phyloP scores from a whole-genome alignment of 352 stramenopile species.

The Thalassiosira hispida region DNA sequence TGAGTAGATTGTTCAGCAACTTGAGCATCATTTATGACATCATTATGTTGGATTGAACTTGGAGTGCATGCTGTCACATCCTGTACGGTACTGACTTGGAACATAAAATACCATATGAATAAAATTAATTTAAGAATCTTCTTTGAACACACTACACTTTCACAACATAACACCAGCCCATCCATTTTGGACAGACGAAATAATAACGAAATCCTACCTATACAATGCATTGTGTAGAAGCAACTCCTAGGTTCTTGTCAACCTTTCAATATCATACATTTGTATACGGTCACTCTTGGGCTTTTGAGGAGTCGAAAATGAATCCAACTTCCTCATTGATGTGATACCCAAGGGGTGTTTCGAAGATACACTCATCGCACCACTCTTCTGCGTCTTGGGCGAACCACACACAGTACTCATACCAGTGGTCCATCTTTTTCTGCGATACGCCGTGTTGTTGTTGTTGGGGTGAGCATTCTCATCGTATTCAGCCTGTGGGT shows the following conservation, averaged over 20 bases:
- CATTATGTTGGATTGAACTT: too few relatives aligned
- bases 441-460: constrained; percentile 11
- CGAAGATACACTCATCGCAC: constrained; percentile 12
- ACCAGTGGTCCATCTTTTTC: neutral
- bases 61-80: too few relatives aligned
- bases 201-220: too few relatives aligned
- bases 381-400: neutral
- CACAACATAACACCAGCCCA: too few relatives aligned
- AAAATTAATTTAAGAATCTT: too few relatives aligned
- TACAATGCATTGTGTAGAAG: too few relatives aligned
- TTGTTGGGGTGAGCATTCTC: constrained; percentile 39
- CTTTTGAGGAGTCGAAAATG: constrained; percentile 29
- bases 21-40: too few relatives aligned
- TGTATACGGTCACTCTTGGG: constrained; percentile 17
- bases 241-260: constrained; percentile 15
- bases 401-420: neutral
- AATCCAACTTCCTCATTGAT: constrained; percentile 24
- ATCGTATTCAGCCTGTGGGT: constrained; percentile 16
- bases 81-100: too few relatives aligned
- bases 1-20: too few relatives aligned
- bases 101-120: too few relatives aligned
- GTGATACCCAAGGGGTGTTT: constrained; percentile 31
- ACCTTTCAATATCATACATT: constrained; percentile 17
- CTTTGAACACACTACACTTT: too few relatives aligned
- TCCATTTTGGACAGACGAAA: too few relatives aligned